Evolutionary conservation across 176 grass and related monocot genomes (phyloP).

Genomic region (Chrysopogon serrulatus): DNA sequence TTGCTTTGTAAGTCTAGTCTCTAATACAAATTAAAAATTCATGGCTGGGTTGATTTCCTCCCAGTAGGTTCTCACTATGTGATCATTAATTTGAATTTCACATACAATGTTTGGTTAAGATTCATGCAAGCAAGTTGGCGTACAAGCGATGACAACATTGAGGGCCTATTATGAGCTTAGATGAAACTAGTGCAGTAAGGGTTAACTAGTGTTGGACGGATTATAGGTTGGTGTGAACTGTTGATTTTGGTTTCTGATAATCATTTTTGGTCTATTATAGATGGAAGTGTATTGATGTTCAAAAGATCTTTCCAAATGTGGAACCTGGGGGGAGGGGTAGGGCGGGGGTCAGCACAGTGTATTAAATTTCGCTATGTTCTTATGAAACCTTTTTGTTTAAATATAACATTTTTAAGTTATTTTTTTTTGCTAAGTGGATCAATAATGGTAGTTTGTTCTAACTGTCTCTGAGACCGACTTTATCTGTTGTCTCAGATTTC

Average conservation of each 20-base stretch:
- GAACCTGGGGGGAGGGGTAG: background rate
- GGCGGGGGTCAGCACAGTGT: background rate
- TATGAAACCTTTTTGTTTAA: background rate
- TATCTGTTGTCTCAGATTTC: conserved; percentile 54
- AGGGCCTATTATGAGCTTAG: background rate
- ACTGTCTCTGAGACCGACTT: conserved; percentile 16
- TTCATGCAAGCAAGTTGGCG: background rate
- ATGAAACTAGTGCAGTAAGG: background rate
- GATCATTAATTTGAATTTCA: background rate
- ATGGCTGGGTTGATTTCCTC: background rate
- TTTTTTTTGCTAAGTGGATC: background rate
- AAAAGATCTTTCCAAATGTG: background rate
- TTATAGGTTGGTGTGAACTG: conserved; percentile 6
- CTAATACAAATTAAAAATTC: background rate
- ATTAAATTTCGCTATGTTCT: background rate
- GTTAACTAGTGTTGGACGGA: background rate
- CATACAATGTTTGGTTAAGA: background rate
- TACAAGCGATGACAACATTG: background rate
- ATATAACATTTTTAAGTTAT: conserved; percentile 4
- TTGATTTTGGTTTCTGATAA: conserved; percentile 11
- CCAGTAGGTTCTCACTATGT: background rate
- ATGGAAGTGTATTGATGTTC: background rate
- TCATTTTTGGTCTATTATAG: background rate
- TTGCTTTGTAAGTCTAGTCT: conserved; percentile 2
- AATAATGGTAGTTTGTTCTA: background rate